A percentile compares a stretch with the other conserved stretches of the same genome.
Conservation (phyloP, 2,329 filamentous ascomycete genomes). For the Penicillium aurantiogriseum region DNA sequence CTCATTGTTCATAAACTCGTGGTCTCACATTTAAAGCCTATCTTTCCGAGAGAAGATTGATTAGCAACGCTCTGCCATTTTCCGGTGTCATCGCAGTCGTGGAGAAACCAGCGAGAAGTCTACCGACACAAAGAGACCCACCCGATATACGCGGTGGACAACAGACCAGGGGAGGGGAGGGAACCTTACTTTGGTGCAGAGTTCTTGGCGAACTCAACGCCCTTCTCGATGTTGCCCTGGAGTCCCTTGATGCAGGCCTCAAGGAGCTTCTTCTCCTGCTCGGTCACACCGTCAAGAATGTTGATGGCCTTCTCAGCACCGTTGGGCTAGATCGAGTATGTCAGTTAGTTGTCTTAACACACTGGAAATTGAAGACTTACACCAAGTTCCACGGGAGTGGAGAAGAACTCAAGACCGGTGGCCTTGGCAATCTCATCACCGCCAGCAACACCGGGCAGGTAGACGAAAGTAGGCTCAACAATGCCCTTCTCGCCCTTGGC, state of each 20-base stretch:
- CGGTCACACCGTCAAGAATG: constrained; percentile 71
- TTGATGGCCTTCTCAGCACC: constrained; percentile 85
- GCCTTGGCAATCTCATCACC: constrained; percentile 82
- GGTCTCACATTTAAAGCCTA: constrained; percentile 45
- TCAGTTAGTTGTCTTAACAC: constrained; percentile 23
- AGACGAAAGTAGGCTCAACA: constrained; percentile 92
- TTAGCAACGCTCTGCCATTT: constrained; percentile 37
- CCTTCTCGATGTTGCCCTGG: constrained; percentile 92
- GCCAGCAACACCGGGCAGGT: constrained; percentile 84
- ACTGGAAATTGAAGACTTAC: constrained; percentile 56
- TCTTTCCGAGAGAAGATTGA: constrained; percentile 38
- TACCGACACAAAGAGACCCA: constrained; percentile 10
- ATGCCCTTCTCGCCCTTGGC: constrained; percentile 86
- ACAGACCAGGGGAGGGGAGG: constrained; percentile 31
- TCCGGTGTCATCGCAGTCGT: constrained; percentile 11
- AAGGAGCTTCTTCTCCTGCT: constrained; percentile 86
- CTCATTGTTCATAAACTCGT: constrained; percentile 29
- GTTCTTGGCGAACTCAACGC: constrained; percentile 83
- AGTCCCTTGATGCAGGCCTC: constrained; percentile 72
- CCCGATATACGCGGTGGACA: constrained; percentile 8
- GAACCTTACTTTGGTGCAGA: constrained; percentile 78
- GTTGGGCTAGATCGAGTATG: constrained; percentile 58
- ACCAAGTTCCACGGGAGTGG: constrained; percentile 90
- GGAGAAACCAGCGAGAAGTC: constrained; percentile 8
- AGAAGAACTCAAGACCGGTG: constrained; percentile 90